Base-by-base conservation (phyloP, 441 rosid species). In the Gossypium davidsonii region DNA sequence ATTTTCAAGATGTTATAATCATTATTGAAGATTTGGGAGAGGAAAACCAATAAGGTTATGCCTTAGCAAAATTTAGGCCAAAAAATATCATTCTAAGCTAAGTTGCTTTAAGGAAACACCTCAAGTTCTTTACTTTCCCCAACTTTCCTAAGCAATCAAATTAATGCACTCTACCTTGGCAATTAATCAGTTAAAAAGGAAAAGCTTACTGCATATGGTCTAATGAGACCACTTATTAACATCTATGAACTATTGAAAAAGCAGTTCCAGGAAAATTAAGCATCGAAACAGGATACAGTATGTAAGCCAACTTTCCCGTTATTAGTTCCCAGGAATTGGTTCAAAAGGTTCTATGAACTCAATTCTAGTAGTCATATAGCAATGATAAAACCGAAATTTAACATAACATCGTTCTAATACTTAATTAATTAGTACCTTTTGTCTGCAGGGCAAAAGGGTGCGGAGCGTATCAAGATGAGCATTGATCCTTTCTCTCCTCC, bases 401-500 rank as follows among this genome's bases (percentile, higher is more conserved):
- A 55, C 49, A 49, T 28, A 23, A 23, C 72, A 51, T 23, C 17
- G 1, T 18, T 3, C 17, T 42, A 21, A 21, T 12, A 64, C 31
- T 39, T 21, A 56, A 56, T 56, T 7, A 56, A 21, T 25, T 12
- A 14, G 37, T 26, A 90, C 95, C 92, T 88, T 90, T n/a, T 77
- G 85, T 6, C 78, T 76, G 86, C 78, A 81, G 74, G 92, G 87
- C 18, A 88, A 77, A 64, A 90, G 86, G 20, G 86, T 78, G 5
- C 92, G 95, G 39, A 88, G 92, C 11, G 87, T 83, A 67, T 77
- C 83, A 23, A 90, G 87, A 77, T 90, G 92, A 39, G 91, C 83
- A 77, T 90, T 90, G 85, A 90, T 90, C 81, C 95, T 84, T 73
- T 90, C 95, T 48, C 95, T 88, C 53, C 95, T 82, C 70, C 95